A percentile compares a stretch with the other conserved stretches of the same genome.
Evolutionary conservation across 106 monocot genomes (phyloP).

Genomic region (Dendrobium officinale): DNA sequence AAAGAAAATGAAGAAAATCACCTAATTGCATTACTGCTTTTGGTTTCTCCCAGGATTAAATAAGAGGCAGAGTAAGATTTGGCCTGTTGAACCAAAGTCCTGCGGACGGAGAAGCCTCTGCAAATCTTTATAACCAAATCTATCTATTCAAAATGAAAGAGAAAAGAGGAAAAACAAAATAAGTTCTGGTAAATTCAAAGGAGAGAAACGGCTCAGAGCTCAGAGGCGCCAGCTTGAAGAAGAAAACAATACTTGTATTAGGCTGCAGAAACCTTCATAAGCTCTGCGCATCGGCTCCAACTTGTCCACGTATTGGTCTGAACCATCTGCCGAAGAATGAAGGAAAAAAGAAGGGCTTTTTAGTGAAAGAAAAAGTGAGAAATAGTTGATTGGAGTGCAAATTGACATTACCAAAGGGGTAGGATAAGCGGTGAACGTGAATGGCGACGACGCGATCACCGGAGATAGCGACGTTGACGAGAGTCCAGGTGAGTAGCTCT

Average conservation of each 20-base stretch:
- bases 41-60: slow-evolving; percentile 55
- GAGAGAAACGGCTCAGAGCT: background rate
- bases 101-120: slow-evolving; percentile 48
- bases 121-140: slow-evolving; percentile 68
- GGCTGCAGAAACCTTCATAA: slow-evolving; percentile 52
- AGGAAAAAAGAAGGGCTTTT: background rate
- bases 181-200: background rate
- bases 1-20: slow-evolving; percentile 7
- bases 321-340: background rate
- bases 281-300: slow-evolving; percentile 33
- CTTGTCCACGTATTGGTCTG: slow-evolving; percentile 5
- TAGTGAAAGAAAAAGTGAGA: background rate
- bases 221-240: background rate
- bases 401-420: slow-evolving; percentile 2
- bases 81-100: slow-evolving; percentile 41
- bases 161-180: background rate
- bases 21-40: slow-evolving; percentile 31
- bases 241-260: slow-evolving; percentile 37
- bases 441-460: slow-evolving; percentile 72
- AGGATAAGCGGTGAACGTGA: slow-evolving; percentile 55
- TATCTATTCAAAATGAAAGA: slow-evolving; percentile 23
- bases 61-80: slow-evolving; percentile 30
- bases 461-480: slow-evolving; percentile 62
- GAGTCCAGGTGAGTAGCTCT: slow-evolving; percentile 76
- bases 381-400: background rate